These are phyloP conservation scores for Puccinellia tenuiflora DNA, from an alignment of 176 grass and related monocot species.

Conservation along the genomic window DNA sequence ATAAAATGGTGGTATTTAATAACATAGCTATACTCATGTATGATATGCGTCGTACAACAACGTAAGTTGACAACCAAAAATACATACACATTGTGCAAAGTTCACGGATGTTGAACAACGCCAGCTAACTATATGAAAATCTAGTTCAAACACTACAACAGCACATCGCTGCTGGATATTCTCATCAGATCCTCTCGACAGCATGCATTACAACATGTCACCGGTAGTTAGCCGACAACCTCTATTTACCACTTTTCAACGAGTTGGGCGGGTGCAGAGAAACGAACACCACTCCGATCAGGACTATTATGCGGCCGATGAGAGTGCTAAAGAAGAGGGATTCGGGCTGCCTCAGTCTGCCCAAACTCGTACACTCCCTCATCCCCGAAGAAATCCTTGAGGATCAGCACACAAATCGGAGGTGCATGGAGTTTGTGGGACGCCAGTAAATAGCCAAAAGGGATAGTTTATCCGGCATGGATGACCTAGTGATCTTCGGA, in stretches of 20 bases:
- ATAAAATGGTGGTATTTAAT: neutral
- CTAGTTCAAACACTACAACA: neutral
- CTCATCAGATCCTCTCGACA: neutral
- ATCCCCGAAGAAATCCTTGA: no score
- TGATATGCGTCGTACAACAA: neutral
- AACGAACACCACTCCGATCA: conserved; percentile 83
- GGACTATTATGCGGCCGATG: conserved; percentile 74
- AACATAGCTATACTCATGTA: neutral
- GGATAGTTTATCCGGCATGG: no score
- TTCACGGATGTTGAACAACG: neutral
- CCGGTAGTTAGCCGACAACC: neutral
- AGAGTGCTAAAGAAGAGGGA: conserved; percentile 93
- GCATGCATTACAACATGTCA: neutral
- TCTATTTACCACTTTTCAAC: conserved; percentile 38
- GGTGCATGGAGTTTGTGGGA: no score
- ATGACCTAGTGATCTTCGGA: no score
- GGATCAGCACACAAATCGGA: no score
- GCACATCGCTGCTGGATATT: no score
- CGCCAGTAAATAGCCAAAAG: no score
- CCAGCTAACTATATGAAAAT: neutral
- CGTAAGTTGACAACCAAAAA: neutral
- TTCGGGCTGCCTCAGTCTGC: conserved; percentile 84
- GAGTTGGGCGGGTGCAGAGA: conserved; percentile 83
- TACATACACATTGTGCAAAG: neutral
- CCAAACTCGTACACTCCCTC: conserved; percentile 72